phyloP scores from a whole-genome alignment of 495 filamentous ascomycete species.

The Xylaria scruposa region DNA sequence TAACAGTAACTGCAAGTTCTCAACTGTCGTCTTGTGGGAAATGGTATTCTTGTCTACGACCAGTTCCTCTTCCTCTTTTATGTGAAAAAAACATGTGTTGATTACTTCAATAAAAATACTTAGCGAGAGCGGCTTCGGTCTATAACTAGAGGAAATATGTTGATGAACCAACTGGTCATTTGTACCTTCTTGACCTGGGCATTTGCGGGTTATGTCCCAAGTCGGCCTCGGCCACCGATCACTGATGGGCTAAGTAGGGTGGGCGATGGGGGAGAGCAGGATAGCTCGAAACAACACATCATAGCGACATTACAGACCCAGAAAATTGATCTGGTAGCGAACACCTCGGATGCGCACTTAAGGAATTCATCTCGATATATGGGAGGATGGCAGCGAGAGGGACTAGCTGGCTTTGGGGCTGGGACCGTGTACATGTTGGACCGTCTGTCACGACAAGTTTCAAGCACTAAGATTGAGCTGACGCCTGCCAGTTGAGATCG shows the following conservation, averaged over 20 bases:
- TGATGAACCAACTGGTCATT: not conserved
- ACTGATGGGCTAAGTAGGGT: not conserved
- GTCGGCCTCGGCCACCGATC: not conserved
- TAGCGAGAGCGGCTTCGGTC: not conserved
- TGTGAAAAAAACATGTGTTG: not conserved
- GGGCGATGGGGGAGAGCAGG: not conserved
- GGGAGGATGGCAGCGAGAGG: slow-evolving; percentile 31
- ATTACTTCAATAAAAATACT: not conserved
- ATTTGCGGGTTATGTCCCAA: slow-evolving; percentile 5
- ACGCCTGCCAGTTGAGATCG: slow-evolving; percentile 46
- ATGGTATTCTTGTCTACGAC: slow-evolving; percentile 2
- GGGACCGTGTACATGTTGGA: slow-evolving; percentile 52
- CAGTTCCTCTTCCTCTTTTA: not conserved
- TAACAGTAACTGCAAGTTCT: not conserved
- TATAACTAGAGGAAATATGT: not conserved
- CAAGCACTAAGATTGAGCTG: slow-evolving; percentile 3
- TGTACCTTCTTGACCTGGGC: not conserved
- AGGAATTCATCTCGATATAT: not conserved
- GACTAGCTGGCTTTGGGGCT: slow-evolving; percentile 33
- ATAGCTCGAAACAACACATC: slow-evolving; percentile 29
- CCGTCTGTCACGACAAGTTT: slow-evolving; percentile 24
- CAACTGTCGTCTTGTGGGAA: not conserved
- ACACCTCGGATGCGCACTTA: slow-evolving; percentile 15
- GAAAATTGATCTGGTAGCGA: slow-evolving; percentile 31
- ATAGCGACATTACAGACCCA: slow-evolving; percentile 34